phyloP scores from a whole-genome alignment of 495 filamentous ascomycete species.

The Podospora didyma region DNA sequence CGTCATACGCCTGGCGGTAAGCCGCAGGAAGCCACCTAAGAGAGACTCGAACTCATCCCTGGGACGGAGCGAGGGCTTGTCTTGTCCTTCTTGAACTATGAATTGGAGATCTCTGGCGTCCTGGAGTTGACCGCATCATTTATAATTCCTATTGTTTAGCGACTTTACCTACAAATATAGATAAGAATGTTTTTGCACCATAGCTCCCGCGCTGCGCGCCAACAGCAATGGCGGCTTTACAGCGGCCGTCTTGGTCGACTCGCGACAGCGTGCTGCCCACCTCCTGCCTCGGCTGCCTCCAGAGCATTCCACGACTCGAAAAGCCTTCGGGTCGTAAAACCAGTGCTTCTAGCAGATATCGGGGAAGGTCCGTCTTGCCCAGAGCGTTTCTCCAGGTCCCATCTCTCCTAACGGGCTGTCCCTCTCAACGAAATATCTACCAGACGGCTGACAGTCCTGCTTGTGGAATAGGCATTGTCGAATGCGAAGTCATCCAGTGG shows the following conservation, averaged over 20 bases:
- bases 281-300: constrained; percentile 20
- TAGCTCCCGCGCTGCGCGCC: constrained; percentile 37
- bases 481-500: constrained; percentile 99
- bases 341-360: constrained; percentile 91
- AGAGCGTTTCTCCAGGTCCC: background rate
- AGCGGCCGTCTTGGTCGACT: constrained; percentile 28
- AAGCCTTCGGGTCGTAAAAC: constrained; percentile 62
- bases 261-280: constrained; percentile 5
- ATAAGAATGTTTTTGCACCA: constrained; percentile 46
- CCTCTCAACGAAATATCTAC: background rate
- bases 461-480: constrained; percentile 70
- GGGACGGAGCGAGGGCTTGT: background rate
- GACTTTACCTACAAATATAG: too few species aligned
- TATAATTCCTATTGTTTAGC: background rate
- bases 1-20: constrained; percentile 24
- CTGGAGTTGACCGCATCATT: background rate
- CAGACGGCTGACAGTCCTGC: background rate
- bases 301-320: constrained; percentile 59
- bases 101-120: constrained; percentile 11
- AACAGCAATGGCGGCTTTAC: constrained; percentile 34
- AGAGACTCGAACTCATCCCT: background rate
- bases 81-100: constrained; percentile 9
- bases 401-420: background rate
- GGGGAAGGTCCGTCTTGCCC: constrained; percentile 71
- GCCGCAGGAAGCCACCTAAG: constrained; percentile 27